phyloP scores from a whole-genome alignment of 208 protist genomes.

The Trypanosoma mega region DNA sequence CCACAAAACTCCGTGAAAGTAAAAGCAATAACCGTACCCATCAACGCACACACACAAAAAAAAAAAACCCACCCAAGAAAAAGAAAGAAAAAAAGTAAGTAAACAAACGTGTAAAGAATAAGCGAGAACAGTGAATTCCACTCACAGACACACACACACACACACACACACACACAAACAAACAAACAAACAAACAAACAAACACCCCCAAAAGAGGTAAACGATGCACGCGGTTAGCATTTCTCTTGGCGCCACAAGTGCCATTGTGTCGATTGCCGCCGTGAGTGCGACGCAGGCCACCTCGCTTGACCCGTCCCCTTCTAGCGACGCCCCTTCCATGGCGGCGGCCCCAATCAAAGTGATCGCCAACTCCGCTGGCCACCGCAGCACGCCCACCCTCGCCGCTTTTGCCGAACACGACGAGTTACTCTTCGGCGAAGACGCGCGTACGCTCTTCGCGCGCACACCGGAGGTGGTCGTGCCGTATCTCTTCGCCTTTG shows the following conservation, averaged over 20 bases:
- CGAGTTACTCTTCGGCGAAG: constrained; percentile 80
- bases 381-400: constrained; percentile 69
- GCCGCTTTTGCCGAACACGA: constrained; percentile 62
- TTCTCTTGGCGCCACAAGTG: constrained; percentile 76
- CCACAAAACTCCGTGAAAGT: too few species aligned
- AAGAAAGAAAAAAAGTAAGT: too few species aligned
- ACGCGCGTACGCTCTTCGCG: constrained; percentile 59
- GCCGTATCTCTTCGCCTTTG: constrained; percentile 76
- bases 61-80: too few species aligned
- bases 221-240: constrained; percentile 80
- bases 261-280: constrained; percentile 68
- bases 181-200: constrained; percentile 6
- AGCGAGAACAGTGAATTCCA: neutral
- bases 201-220: neutral
- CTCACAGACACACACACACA: too few species aligned
- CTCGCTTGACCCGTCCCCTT: too few species aligned
- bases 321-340: too few species aligned
- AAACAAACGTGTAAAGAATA: neutral
- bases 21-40: too few species aligned
- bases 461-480: constrained; percentile 74
- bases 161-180: too few species aligned
- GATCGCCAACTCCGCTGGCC: constrained; percentile 75
- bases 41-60: too few species aligned
- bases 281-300: too few species aligned
- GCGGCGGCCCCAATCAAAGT: constrained; percentile 45